These are phyloP conservation scores for Ophiocordyceps camponoti-leonardi DNA, from an alignment of 2,329 filamentous ascomycete species.

Conservation along the genomic window DNA sequence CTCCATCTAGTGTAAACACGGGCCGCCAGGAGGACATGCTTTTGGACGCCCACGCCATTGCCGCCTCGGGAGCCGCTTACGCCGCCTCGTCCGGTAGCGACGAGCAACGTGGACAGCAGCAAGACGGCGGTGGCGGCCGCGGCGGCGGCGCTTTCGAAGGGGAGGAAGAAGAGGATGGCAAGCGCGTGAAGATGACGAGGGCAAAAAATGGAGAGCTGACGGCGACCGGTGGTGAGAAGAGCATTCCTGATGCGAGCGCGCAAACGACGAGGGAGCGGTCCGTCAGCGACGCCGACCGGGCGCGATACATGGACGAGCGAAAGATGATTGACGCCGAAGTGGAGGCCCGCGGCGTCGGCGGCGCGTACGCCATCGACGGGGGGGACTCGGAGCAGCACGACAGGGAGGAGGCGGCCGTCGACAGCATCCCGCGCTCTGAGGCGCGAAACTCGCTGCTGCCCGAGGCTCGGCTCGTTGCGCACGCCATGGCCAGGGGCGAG, in stretches of 20 bases:
- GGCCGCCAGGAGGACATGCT: conserved; percentile 25
- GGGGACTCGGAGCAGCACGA: conserved; percentile 5
- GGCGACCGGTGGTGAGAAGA: not conserved
- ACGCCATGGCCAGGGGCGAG: conserved; percentile 1
- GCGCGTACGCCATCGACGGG: conserved; percentile 4
- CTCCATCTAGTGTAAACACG: conserved; percentile 69
- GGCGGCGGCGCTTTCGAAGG: no score
- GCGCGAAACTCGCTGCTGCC: conserved; percentile 8
- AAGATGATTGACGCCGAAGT: not conserved
- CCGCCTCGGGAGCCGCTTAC: conserved; percentile 38
- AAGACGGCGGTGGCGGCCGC: conserved; percentile 4
- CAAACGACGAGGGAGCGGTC: not conserved
- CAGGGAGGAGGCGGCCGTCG: conserved; percentile 3
- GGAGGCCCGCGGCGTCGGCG: not conserved
- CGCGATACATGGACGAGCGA: not conserved
- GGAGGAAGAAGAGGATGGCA: not conserved
- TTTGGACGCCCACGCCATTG: conserved; percentile 40
- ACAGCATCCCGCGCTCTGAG: conserved; percentile 6
- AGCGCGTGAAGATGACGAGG: not conserved
- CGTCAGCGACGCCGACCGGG: not conserved
- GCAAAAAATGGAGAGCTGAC: not conserved
- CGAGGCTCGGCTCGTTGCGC: conserved; percentile 5
- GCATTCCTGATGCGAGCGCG: not conserved
- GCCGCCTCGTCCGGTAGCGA: conserved; percentile 7
- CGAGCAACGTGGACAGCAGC: conserved; percentile 1